Evolutionary conservation across 441 rosid genomes (phyloP).

Genomic region (Euphorbia schlechtendalii): DNA sequence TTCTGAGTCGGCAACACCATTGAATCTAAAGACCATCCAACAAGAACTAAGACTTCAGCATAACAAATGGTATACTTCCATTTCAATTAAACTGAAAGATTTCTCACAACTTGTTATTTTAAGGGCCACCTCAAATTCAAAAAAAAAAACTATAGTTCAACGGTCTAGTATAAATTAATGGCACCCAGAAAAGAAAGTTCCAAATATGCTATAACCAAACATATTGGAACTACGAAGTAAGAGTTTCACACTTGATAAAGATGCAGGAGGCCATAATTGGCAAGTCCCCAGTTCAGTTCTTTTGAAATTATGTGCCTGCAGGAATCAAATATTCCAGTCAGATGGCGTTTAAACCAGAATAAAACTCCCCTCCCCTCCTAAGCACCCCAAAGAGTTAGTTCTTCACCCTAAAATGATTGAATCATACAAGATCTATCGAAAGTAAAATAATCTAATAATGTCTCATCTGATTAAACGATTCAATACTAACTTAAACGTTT

Average conservation of each 20-base stretch:
- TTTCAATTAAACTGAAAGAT: not conserved
- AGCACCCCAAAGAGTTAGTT: slow-evolving; percentile 6
- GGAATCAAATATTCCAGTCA: slow-evolving; percentile 75
- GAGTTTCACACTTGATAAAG: slow-evolving; percentile 59
- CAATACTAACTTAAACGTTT: no score
- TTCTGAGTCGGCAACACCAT: not conserved
- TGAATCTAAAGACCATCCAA: not conserved
- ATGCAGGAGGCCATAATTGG: slow-evolving; percentile 48
- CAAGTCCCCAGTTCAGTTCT: slow-evolving; percentile 39
- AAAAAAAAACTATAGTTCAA: not conserved
- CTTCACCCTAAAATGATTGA: not conserved
- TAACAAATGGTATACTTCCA: not conserved
- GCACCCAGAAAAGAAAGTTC: not conserved
- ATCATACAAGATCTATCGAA: not conserved
- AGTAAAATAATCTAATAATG: not conserved
- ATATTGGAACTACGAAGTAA: slow-evolving; percentile 16
- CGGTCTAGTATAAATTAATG: not conserved
- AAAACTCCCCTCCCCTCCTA: slow-evolving; percentile 23
- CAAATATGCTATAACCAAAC: slow-evolving; percentile 16
- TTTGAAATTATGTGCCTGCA: slow-evolving; percentile 91
- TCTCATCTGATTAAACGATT: not conserved
- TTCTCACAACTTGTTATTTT: not conserved
- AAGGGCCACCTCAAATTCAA: not conserved
- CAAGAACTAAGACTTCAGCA: not conserved
- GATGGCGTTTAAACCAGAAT: slow-evolving; percentile 35